These are phyloP conservation scores for Russula virescens DNA, from an alignment of 768 basidiomycete genomes.

Conservation along the genomic window DNA sequence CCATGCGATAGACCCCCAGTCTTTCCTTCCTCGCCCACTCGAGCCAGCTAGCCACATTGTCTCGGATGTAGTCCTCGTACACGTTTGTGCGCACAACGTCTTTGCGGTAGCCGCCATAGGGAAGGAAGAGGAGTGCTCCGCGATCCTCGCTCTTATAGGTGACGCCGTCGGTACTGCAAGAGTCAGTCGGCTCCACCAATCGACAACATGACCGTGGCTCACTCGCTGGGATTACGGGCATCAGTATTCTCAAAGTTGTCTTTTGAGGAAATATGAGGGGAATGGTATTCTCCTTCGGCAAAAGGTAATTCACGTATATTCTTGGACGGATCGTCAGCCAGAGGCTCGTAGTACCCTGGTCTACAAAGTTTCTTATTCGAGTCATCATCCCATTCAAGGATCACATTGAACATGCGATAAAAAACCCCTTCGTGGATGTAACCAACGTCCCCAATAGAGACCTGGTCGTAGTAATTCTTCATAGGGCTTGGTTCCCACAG, in stretches of 20 bases:
- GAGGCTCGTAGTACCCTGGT: background rate
- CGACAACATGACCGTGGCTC: background rate
- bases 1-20: constrained; percentile 2
- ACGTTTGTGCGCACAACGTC: background rate
- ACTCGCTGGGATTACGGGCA: background rate
- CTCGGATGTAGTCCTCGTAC: constrained; percentile 5
- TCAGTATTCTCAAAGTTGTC: background rate
- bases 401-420: constrained; percentile 20
- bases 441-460: constrained; percentile 25
- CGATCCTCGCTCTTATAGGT: background rate
- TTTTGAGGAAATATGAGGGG: background rate
- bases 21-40: background rate
- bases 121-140: constrained; percentile 4
- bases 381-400: background rate
- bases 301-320: background rate
- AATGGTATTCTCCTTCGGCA: background rate
- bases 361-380: background rate
- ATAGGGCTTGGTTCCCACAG: constrained; percentile 24
- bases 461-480: constrained; percentile 3
- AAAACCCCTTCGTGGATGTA: constrained; percentile 19
- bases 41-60: constrained; percentile 2
- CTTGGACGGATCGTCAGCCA: background rate
- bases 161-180: background rate
- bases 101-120: background rate
- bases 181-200: background rate